Conservation (phyloP, 495 filamentous ascomycete species). For the Clavariopsis aquatica region DNA sequence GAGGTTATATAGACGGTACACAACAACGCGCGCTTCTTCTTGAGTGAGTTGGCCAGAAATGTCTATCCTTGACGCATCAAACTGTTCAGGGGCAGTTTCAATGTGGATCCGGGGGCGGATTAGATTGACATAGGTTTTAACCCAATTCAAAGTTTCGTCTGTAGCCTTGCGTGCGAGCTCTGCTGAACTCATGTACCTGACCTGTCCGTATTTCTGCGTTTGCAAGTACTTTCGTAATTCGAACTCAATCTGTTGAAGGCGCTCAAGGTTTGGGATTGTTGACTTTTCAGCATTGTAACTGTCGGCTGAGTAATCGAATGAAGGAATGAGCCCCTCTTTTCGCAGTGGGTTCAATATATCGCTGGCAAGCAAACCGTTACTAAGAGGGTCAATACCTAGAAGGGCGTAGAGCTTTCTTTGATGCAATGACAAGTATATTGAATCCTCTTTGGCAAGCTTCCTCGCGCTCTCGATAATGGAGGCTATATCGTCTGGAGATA, state of each 20-base stretch:
- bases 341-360: conserved; percentile 16
- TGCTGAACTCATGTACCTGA: background rate
- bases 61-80: background rate
- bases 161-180: background rate
- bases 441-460: conserved; percentile 3
- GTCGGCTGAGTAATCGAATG: background rate
- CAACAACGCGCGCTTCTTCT: background rate
- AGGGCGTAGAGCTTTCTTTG: background rate
- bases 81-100: background rate
- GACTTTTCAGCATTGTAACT: background rate
- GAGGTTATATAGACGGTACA: background rate
- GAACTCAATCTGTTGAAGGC: conserved; percentile 15
- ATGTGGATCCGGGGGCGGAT: conserved; percentile 1
- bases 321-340: conserved; percentile 2
- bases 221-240: conserved; percentile 1
- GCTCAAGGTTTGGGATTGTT: background rate
- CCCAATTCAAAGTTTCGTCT: background rate
- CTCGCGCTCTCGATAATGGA: conserved; percentile 9
- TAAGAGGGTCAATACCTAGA: background rate
- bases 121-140: background rate
- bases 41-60: background rate
- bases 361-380: conserved; percentile 6
- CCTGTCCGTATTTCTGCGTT: background rate
- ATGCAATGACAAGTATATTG: background rate
- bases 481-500: conserved; percentile 3